phyloP scores from a whole-genome alignment of 441 rosid species.

The Rhodomyrtus psidioides region DNA sequence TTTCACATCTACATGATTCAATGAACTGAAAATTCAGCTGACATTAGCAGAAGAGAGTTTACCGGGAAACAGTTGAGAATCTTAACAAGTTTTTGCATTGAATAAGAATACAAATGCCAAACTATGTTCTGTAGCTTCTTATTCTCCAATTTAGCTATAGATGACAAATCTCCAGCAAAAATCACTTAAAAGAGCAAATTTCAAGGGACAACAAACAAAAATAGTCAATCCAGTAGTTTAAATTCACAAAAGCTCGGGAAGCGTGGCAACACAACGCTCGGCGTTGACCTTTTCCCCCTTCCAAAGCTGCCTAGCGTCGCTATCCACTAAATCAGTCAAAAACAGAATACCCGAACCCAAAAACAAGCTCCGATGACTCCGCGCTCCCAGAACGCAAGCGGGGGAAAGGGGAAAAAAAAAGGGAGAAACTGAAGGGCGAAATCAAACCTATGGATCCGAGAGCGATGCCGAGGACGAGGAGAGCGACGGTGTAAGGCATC shows the following conservation, averaged over 20 bases:
- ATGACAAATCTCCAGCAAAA: not conserved
- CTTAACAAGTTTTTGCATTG: not conserved
- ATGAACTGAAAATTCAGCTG: not conserved
- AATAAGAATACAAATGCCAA: not conserved
- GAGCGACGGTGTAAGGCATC: constrained; percentile 88
- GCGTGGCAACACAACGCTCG: not conserved
- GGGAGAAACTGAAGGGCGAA: not conserved
- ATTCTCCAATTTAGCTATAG: not conserved
- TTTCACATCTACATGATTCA: rapidly evolving
- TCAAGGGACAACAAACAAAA: not conserved
- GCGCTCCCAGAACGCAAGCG: not conserved
- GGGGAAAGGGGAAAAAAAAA: not conserved
- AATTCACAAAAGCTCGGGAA: not conserved
- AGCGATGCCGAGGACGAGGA: constrained; percentile 70
- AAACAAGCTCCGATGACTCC: not conserved
- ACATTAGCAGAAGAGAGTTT: not conserved
- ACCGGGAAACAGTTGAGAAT: not conserved
- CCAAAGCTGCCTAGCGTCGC: not conserved
- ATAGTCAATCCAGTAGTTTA: not conserved
- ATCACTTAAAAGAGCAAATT: not conserved
- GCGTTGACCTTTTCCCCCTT: not conserved
- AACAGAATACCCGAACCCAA: not conserved
- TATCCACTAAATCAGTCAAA: not conserved
- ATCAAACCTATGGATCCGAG: constrained; percentile 74
- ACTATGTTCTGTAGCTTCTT: not conserved